Evolutionary conservation across 176 grass and related monocot species (phyloP).

Genomic region (Juncus inflexus): DNA sequence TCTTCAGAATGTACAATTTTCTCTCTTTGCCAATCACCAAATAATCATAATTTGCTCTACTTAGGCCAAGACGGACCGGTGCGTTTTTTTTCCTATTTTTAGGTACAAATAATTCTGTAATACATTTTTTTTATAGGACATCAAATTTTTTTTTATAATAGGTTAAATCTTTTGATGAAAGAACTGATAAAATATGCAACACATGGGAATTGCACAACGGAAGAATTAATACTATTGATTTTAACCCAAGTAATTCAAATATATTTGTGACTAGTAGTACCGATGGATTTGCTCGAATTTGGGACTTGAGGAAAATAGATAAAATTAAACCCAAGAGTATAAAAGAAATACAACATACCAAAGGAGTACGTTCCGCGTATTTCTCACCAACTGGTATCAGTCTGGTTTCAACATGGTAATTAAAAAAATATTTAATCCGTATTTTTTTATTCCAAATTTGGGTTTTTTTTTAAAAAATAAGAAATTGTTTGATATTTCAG

Average conservation of each 20-base stretch:
- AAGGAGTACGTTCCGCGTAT: slow-evolving; percentile 63
- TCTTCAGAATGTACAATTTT: slow-evolving; percentile 43
- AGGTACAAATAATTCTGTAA: no score
- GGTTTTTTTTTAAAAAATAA: not conserved
- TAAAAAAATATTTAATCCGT: not conserved
- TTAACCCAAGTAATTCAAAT: slow-evolving; percentile 47
- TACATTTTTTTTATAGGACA: no score
- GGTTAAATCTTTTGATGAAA: slow-evolving; percentile 61
- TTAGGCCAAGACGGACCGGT: slow-evolving; percentile 35
- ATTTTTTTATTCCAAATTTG: slow-evolving; percentile 17
- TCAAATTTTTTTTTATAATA: not conserved
- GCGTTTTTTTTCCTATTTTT: no score
- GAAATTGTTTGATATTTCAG: slow-evolving; percentile 18
- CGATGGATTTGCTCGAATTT: slow-evolving; percentile 55
- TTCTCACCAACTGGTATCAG: slow-evolving; percentile 71
- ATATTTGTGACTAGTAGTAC: slow-evolving; percentile 67
- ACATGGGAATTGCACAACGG: slow-evolving; percentile 52
- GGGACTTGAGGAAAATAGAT: slow-evolving; percentile 63
- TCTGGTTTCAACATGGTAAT: slow-evolving; percentile 76
- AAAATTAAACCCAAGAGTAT: slow-evolving; percentile 38
- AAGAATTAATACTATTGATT: slow-evolving; percentile 70
- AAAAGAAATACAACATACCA: slow-evolving; percentile 42
- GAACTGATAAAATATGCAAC: slow-evolving; percentile 40
- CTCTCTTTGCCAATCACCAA: slow-evolving; percentile 47
- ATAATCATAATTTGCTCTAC: slow-evolving; percentile 46